Evolutionary conservation across 2,329 filamentous ascomycete genomes (phyloP), one percentile per base, ranked within the genome.

Genomic region (Camptophora hylomeconis): DNA sequence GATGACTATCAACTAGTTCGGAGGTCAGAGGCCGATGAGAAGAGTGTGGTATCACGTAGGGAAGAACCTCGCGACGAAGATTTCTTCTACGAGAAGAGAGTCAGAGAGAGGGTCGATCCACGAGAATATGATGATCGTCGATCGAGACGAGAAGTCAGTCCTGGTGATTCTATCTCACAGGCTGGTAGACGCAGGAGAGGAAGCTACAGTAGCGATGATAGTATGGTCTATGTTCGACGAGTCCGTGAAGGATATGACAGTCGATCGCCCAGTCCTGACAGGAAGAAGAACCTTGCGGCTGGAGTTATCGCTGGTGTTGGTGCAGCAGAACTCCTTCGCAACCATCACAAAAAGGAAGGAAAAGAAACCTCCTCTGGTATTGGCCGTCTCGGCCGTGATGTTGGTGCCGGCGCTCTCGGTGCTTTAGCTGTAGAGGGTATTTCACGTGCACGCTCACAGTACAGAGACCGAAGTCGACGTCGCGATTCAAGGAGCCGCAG

Each of bases 81-180:
- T 19, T 46, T 40, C 26, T 46, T 41, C 30, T 46, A 46, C 27
- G 43, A 46, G 36, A 45, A 44, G 28, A 45, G 41, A 29, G 36
- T 44, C 15, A 27, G 37, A 8, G 42, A 38, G 30, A 46, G 28
- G 31, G 40, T 41, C 35, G 38, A 42, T 30, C 20, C 65, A 72
- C 29, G 68, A 71, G 73, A 74, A 45, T 74, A 72, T 44, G 73
- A 73, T 45, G 66, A 73, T 41, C 64, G 68, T 32, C 57, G 63
- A 22, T 53, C 66, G 23, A 57, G 67, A 13, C 58, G 55, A 29
- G 58, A 63, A 33, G 45, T 68, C 26, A 63, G 61, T 33, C 64
- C 65, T 4, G 52, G 56, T 26, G 65, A 69, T 43, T 67, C 65
- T 10, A 54, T 64, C 26, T 69, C 65, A 7, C 63, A 68, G 38